These are phyloP conservation scores for Solanum hybrid DNA, from an alignment of 305 asterid genomes.

Conservation along the genomic window DNA sequence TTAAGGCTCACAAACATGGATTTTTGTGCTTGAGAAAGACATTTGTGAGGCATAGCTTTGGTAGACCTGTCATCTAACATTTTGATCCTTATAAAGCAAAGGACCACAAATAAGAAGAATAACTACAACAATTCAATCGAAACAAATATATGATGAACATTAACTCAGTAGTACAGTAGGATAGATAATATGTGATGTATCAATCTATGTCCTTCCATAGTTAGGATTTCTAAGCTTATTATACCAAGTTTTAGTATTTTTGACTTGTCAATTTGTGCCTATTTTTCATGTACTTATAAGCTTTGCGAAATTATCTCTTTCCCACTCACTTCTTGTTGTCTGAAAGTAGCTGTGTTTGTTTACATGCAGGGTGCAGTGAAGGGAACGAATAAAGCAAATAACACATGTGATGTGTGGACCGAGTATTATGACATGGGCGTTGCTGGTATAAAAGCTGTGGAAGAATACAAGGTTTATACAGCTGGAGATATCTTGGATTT, in stretches of 20 bases:
- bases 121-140: background rate
- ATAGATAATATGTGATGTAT: background rate
- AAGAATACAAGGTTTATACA: conserved; percentile 72
- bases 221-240: background rate
- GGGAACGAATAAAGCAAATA: conserved; percentile 53
- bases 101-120: background rate
- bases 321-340: background rate
- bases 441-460: conserved; percentile 59
- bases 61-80: background rate
- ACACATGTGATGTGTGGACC: conserved; percentile 80
- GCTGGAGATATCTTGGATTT: conserved; percentile 69
- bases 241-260: background rate
- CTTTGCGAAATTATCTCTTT: background rate
- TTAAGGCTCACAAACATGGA: background rate
- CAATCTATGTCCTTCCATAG: background rate
- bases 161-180: background rate
- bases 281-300: background rate
- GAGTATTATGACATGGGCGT: conserved; percentile 90
- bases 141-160: background rate
- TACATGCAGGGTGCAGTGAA: conserved; percentile 66
- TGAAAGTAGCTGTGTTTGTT: background rate
- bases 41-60: background rate
- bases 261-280: background rate
- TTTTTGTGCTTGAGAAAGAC: background rate
- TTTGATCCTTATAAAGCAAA: background rate